Evolutionary conservation across 2,329 filamentous ascomycete species (phyloP).

Genomic region (Microcyclospora tardicrescens): DNA sequence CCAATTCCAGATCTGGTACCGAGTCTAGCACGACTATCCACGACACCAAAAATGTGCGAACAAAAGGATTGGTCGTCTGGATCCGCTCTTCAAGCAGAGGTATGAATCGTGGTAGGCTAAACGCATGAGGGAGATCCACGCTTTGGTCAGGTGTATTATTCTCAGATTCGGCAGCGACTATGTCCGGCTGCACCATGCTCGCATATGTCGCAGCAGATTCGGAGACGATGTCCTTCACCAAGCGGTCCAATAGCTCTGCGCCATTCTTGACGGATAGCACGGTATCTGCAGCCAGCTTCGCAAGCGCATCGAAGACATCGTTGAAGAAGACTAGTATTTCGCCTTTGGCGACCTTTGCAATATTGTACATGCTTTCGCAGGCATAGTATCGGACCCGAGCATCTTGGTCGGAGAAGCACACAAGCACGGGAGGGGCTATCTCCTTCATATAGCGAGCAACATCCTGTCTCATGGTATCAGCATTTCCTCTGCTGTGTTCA

Average conservation of each 20-base stretch:
- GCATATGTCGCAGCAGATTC: slow-evolving; percentile 93
- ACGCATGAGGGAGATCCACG: slow-evolving; percentile 62
- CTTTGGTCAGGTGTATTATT: slow-evolving; percentile 21
- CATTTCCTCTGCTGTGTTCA: not conserved
- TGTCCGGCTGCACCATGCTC: slow-evolving; percentile 55
- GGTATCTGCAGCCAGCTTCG: slow-evolving; percentile 91
- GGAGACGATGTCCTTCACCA: slow-evolving; percentile 92
- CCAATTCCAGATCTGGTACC: slow-evolving; percentile 89
- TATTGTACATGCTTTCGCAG: slow-evolving; percentile 99
- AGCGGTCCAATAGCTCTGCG: slow-evolving; percentile 81
- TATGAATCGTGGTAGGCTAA: slow-evolving; percentile 82
- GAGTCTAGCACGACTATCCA: slow-evolving; percentile 94
- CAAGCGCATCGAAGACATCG: slow-evolving; percentile 91
- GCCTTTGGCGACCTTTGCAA: slow-evolving; percentile 96
- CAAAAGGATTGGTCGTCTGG: slow-evolving; percentile 87
- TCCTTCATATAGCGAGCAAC: slow-evolving; percentile 82
- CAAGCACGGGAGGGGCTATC: slow-evolving; percentile 90
- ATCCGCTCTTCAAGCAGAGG: slow-evolving; percentile 89
- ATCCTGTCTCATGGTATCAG: slow-evolving; percentile 46
- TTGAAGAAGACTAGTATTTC: slow-evolving; percentile 97
- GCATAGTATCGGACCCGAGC: slow-evolving; percentile 94
- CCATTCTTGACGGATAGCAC: slow-evolving; percentile 97
- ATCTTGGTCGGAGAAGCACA: slow-evolving; percentile 97
- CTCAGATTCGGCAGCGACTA: slow-evolving; percentile 34
- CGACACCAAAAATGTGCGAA: slow-evolving; percentile 83